Percentiles rank a stretch among this genome's conserved stretches.
Evolutionary conservation across 495 filamentous ascomycete genomes (phyloP).

Genomic region (Aspergillus hancockii): DNA sequence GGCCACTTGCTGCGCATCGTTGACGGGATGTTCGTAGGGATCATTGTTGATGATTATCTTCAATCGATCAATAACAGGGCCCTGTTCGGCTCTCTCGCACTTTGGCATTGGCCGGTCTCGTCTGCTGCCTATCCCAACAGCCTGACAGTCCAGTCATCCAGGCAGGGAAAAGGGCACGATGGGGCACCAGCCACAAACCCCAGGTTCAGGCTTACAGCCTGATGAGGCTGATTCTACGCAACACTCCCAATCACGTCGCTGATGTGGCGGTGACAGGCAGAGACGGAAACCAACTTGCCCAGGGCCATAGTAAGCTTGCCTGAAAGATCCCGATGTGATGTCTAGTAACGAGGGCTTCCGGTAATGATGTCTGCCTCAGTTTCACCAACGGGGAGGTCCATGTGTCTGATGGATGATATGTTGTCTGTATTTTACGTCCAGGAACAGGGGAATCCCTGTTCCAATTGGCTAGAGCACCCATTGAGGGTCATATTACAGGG

Average conservation of each 20-base stretch:
- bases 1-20: neutral
- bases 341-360: neutral
- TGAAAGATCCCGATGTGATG: neutral
- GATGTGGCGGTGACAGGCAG: conserved; percentile 17
- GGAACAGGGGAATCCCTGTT: neutral
- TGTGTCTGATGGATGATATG: neutral
- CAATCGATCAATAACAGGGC: neutral
- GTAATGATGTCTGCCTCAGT: neutral
- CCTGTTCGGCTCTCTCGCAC: neutral
- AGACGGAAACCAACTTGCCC: neutral
- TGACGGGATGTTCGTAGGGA: conserved; percentile 2
- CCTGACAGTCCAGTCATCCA: neutral
- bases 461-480: neutral
- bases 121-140: neutral
- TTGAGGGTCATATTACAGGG: neutral
- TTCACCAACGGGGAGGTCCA: neutral
- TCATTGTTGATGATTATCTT: conserved; percentile 2
- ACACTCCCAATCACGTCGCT: neutral
- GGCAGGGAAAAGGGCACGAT: neutral
- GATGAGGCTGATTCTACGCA: neutral
- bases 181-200: neutral
- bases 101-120: neutral
- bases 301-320: neutral
- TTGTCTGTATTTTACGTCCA: conserved; percentile 3
- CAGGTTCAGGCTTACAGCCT: neutral